Evolutionary conservation across 2,329 filamentous ascomycete species (phyloP), one percentile per base, ranked within the genome.

Genomic region (Calonectria pteridis): DNA sequence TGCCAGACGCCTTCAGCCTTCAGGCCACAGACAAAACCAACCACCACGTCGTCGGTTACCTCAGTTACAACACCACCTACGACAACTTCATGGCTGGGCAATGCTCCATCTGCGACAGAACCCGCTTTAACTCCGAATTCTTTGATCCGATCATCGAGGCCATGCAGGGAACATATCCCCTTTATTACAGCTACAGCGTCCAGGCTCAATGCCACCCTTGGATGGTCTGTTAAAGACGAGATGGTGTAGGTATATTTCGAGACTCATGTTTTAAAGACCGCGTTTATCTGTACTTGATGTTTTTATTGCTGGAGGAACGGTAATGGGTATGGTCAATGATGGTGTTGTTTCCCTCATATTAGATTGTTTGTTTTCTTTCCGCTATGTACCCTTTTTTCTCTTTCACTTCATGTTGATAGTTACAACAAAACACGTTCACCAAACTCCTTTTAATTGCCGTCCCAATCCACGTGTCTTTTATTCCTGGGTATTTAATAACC

Each of bases 171-270:
- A 85, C 82, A 35, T 86, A 84, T 53, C 84, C 84, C n/a, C 75
- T 78, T 16, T 86, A 83, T 75, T 83, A 83, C 75, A 84, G 82
- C 67, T 85, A 85, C 72, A 82, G 80, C 31, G 78, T 86, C 9
- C 79, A 85, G 68, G 84, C 83, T 6, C 80, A 84, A 67, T 85
- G 84, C 62, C 79, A 81, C 33, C 84, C 84, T 20, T 85, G 84
- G 84, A 84, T 85, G 77, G 83, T 80, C 23, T 85, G 84, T 65
- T 83, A 77, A 80, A 26, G n/a, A 50, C 40, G 26, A 26, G n/a
- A 40, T 72, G 33, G 43, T 16, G 14, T 13, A 67, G 50, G 40
- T 14, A 23, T 14, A 28, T 10, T 28, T 40, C n/a, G 16, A 55
- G n/a, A 35, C 20, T 16, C 46, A 23, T 55, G 26, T 29, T 33